A percentile compares a stretch with the other conserved stretches of the same genome.
phyloP scores from a whole-genome alignment of 306 rosid species.

The Lupinus albus region DNA sequence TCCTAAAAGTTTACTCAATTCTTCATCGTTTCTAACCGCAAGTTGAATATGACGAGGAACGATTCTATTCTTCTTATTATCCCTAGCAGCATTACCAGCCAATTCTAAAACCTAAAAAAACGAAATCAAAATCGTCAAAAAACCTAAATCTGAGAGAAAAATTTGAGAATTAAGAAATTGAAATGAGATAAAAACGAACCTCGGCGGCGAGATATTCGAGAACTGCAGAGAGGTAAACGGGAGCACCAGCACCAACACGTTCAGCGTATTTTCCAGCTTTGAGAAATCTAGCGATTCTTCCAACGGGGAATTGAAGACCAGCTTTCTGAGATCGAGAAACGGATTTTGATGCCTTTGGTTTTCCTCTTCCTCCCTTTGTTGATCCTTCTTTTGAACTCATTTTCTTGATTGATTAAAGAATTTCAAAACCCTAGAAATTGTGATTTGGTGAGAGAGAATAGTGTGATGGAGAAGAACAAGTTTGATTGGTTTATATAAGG shows the following conservation, averaged over 20 bases:
- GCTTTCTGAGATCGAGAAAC: constrained; percentile 84
- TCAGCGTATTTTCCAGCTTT: constrained; percentile 90
- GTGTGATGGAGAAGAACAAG: rapidly evolving
- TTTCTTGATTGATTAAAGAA: neutral
- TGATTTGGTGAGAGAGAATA: neutral
- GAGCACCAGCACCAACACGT: constrained; percentile 95
- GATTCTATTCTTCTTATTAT: constrained; percentile 88
- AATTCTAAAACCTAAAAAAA: constrained; percentile 66
- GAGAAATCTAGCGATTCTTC: constrained; percentile 79
- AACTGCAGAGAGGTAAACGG: constrained; percentile 85
- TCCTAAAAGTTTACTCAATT: constrained; percentile 79
- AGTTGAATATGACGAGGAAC: constrained; percentile 91
- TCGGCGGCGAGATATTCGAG: constrained; percentile 92
- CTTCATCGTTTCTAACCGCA: constrained; percentile 84
- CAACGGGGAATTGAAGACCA: constrained; percentile 89
- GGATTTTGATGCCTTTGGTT: constrained; percentile 83
- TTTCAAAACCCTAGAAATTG: constrained; percentile 29
- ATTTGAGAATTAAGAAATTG: neutral
- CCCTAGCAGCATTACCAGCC: constrained; percentile 89
- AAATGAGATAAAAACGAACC: too few species aligned
- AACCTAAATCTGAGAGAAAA: neutral
- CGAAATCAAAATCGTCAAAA: neutral
- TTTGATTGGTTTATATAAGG: constrained; percentile 41
- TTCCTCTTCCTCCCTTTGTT: constrained; percentile 94
- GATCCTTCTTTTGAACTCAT: constrained; percentile 79